These are phyloP conservation scores for Pseudocercospora fijiensis DNA, from an alignment of 2,329 filamentous ascomycete genomes.

Conservation along the genomic window DNA sequence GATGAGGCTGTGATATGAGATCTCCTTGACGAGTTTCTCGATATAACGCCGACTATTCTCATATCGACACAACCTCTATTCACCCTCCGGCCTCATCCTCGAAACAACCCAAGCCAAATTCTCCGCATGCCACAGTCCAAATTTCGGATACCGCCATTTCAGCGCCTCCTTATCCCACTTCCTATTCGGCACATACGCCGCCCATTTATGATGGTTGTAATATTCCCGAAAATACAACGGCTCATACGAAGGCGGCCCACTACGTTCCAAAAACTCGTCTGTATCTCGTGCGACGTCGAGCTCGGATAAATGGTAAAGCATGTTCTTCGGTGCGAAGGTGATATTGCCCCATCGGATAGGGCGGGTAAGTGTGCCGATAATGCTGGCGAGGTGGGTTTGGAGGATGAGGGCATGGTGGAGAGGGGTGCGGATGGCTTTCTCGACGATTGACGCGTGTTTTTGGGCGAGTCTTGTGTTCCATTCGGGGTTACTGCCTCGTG, in stretches of 20 bases:
- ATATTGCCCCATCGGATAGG: constrained; percentile 30
- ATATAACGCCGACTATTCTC: no score
- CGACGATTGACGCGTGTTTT: constrained; percentile 47
- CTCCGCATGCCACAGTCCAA: constrained; percentile 39
- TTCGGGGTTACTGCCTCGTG: constrained; percentile 47
- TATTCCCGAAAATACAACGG: constrained; percentile 59
- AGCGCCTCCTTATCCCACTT: constrained; percentile 51
- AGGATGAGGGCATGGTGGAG: constrained; percentile 54
- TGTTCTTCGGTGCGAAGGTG: constrained; percentile 15
- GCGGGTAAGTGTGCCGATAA: constrained; percentile 47
- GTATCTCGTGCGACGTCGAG: constrained; percentile 49
- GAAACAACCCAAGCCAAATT: constrained; percentile 40
- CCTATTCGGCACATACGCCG: constrained; percentile 56
- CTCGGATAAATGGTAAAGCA: constrained; percentile 48
- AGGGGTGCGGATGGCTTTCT: constrained; percentile 48
- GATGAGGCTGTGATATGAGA: no score
- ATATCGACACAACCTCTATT: not conserved
- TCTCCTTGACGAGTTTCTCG: no score
- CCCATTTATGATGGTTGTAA: constrained; percentile 52
- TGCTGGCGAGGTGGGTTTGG: constrained; percentile 51
- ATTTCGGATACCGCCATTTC: constrained; percentile 52
- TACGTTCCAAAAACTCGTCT: constrained; percentile 53
- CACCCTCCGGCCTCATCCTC: not conserved
- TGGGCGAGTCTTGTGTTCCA: constrained; percentile 54
- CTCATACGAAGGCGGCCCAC: constrained; percentile 54